Base-by-base conservation (phyloP, 768 basidiomycete species). In the Lactarius hengduanensis region DNA sequence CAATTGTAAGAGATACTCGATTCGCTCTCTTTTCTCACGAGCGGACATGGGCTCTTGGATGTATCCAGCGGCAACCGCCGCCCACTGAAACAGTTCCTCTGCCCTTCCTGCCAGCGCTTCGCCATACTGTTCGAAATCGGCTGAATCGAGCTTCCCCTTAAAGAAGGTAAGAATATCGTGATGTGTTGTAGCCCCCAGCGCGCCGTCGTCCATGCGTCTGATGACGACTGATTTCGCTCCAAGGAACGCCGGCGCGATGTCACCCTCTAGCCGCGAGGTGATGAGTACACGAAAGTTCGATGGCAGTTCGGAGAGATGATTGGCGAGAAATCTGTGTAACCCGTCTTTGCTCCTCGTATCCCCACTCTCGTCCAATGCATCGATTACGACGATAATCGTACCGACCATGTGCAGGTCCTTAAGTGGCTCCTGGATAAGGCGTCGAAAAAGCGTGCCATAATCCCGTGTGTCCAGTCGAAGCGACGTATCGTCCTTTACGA, bases 221-320 rank as follows among this genome's bases (percentile, higher is more conserved):
- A 57, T 11, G 4, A 26, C 8, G 8, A 32, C 28, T 18, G 58
- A 59, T 15, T 11, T 0, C 3, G 58, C 40, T 8, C 2, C 40
- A 26, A 20, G 5, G 26, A 59, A 59, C 15, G 28, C 41, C 0
- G 58, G 11, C 22, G 9, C 40, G 58, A 59, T 41, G 16, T 18
- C 40, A 16, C n/a, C 11, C 56, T 57, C 56, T 2, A 32, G 56
- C 11, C 56, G 56, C 11, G 56, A 57, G 16, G 56, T 41, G 58
- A 59, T 59, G 16, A 59, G 26, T 18, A 59, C 16, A 28, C 58
- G 58, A 40, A 59, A 59, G 40, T 59, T 59, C 13, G 58, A 11
- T 1, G 58, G 58, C 4, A 59, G 58, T 43, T 43, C 16, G 32
- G 56, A 57, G n/a, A 57, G 18, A 32, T 36, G 18, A 0, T 34